These are phyloP conservation scores for Pueraria montana DNA, from an alignment of 306 rosid genomes.

Conservation along the genomic window DNA sequence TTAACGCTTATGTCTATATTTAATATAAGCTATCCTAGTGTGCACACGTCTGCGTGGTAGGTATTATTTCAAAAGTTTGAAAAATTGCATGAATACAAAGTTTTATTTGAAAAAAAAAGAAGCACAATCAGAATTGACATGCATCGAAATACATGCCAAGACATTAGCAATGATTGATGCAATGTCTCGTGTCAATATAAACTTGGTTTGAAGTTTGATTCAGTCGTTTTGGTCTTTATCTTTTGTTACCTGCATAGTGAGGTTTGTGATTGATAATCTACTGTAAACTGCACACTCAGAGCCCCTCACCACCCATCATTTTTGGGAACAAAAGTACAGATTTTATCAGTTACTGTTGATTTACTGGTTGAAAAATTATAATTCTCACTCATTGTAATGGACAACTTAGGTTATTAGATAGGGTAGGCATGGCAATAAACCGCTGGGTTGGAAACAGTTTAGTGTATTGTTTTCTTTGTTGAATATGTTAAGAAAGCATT, in stretches of 20 bases:
- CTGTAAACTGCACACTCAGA: not conserved
- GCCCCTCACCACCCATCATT: not conserved
- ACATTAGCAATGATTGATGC: constrained; percentile 3
- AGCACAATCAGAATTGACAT: not conserved
- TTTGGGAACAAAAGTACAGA: not conserved
- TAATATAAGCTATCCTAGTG: too few relatives aligned
- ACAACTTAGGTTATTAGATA: not conserved
- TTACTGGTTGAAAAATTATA: not conserved
- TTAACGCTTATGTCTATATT: not conserved
- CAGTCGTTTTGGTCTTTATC: not conserved
- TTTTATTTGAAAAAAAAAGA: not conserved
- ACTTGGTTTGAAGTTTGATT: not conserved
- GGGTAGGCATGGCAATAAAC: not conserved
- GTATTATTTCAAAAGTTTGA: not conserved
- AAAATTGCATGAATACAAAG: not conserved
- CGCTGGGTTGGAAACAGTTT: not conserved
- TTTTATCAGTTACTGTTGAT: constrained; percentile 12
- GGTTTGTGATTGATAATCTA: constrained; percentile 1
- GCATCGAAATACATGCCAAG: not conserved
- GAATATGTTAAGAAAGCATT: constrained; percentile 30
- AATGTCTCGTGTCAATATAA: not conserved
- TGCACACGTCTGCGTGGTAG: not conserved
- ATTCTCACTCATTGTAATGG: constrained; percentile 22
- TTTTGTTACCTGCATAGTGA: not conserved
- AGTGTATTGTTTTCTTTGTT: constrained; percentile 7